Evolutionary conservation across 2,329 filamentous ascomycete species (phyloP), one percentile per base, ranked within the genome.

Genomic region (Graphilbum sp.): DNA sequence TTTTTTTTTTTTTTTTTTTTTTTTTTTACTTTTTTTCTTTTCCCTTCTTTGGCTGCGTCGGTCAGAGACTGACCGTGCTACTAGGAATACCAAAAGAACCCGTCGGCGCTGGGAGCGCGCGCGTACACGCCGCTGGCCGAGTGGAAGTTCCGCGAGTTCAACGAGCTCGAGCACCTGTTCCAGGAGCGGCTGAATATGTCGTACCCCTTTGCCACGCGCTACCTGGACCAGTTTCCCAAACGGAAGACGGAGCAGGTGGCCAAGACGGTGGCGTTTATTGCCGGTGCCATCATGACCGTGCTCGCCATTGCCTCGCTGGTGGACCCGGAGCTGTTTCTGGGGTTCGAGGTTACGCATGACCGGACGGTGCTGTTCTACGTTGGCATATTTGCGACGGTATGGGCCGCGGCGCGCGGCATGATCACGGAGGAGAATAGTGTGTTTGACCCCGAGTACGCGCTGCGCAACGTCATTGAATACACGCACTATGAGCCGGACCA

Each of bases 141-240:
- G 54, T 98, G 90, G 90, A 96, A 95, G 51, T 95, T 98, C 45
- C 79, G 90, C 35, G 88, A 96, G 54, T 98, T 96, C 67, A 98
- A 98, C 51, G 90, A 98, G 56, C 67, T 98, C 1, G 79, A 80
- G 40, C 90, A 98, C 56, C 67, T 96, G 2, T 98, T 96, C 50
- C 73, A 86, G 43, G 82, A 88, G 46, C 76, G 90, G 17, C 66
- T 88, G 32, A 87, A 93, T 46, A 92, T 96, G 80, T 94, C 90
- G 1, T 86, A 90, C 51, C 87, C 88, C 0, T 95, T 85, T 53
- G 88, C 90, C 2, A 85, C 80, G 25, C 75, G 85, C 35, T 98
- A 98, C 50, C 70, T 98, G 20, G 85, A 94, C 46, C 88, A 96
- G 46, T 98, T 98, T 43, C 90, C 90, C 0, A 96, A 96, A 55